A percentile compares a stretch with the other conserved stretches of the same genome.
Conservation (phyloP, 1,139 yeast species). For the Kodamaea suecica region DNA sequence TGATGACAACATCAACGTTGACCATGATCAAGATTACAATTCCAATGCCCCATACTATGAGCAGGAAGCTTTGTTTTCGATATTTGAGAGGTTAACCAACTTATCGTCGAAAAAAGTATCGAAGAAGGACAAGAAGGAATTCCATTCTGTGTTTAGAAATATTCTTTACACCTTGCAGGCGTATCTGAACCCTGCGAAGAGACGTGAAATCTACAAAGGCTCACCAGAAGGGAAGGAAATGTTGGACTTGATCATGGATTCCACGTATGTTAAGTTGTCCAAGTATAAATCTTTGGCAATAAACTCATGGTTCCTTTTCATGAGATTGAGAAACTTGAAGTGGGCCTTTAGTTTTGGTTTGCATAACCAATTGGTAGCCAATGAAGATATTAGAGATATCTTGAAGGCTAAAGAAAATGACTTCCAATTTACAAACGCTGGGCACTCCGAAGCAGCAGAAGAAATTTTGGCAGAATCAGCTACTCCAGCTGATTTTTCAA, state of each 20-base stretch:
- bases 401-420: constrained; percentile 41
- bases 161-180: constrained; percentile 49
- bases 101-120: constrained; percentile 55
- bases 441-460: constrained; percentile 10
- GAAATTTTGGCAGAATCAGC: constrained; percentile 7
- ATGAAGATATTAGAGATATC: constrained; percentile 42
- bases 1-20: constrained; percentile 21
- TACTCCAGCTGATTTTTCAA: constrained; percentile 11
- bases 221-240: constrained; percentile 43
- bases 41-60: constrained; percentile 58
- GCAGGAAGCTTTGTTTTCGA: constrained; percentile 46
- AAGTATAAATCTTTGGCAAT: constrained; percentile 58
- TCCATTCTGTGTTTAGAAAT: constrained; percentile 63
- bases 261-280: constrained; percentile 52
- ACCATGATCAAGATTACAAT: constrained; percentile 40
- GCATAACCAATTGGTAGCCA: constrained; percentile 57
- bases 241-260: constrained; percentile 30
- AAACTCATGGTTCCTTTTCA: constrained; percentile 62
- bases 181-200: constrained; percentile 38
- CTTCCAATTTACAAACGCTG: constrained; percentile 16
- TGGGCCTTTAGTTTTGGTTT: constrained; percentile 74
- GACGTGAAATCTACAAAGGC: constrained; percentile 34
- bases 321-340: constrained; percentile 59
- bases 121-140: constrained; percentile 60
- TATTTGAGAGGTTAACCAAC: constrained; percentile 46